Base-by-base conservation (phyloP, 1,139 yeast genomes). In the Zhuliangozyma parablackwelliae region DNA sequence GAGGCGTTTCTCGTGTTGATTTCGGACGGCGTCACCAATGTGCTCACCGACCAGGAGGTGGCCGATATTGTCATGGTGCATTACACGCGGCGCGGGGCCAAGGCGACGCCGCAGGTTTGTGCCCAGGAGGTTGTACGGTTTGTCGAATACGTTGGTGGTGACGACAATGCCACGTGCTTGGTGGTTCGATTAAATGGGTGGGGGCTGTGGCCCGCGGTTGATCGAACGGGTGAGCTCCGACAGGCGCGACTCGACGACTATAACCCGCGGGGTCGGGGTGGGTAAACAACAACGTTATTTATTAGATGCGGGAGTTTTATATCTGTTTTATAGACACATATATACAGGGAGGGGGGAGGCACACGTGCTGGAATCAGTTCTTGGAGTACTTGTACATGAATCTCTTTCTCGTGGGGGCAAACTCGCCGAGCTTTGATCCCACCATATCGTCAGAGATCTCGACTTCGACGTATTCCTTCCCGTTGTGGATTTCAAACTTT, bases 381-480 rank as follows among this genome's bases (percentile, higher is more conserved):
- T 76, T 76, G 42, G 81, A 76, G 65, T 79, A 87, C 50, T 89
- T 86, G 65, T 86, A 89, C 47, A 77, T 78, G 64, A 86, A 88
- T 59, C 85, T 79, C 75, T 87, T 86, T 57, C 96, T 74, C 2
- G 98, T 92, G 40, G 92, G 86, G 3, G 95, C 96, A 65, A 87
- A 92, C 59, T 92, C 97, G 3, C 98, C 98, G 41, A 92, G 69
- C 60, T 92, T 92, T 47, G 82, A 78, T n/a, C 98, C 98, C 46
- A 92, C 97, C 98, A 92, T 92, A 51, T 92, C 95, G 54, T 92
- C 97, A 9, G 85, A 79, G 26, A 92, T 77, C 49, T 83, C 90
- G 34, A 92, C 75, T 38, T 89, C 90, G 34, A 89, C 95, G 56
- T 90, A 92, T 48, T 89, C 95, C 60, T 84, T 86, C 28, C 98